These are phyloP conservation scores for Schwanniomyces sp. DNA, from an alignment of 805 yeast genomes.

Conservation along the genomic window DNA sequence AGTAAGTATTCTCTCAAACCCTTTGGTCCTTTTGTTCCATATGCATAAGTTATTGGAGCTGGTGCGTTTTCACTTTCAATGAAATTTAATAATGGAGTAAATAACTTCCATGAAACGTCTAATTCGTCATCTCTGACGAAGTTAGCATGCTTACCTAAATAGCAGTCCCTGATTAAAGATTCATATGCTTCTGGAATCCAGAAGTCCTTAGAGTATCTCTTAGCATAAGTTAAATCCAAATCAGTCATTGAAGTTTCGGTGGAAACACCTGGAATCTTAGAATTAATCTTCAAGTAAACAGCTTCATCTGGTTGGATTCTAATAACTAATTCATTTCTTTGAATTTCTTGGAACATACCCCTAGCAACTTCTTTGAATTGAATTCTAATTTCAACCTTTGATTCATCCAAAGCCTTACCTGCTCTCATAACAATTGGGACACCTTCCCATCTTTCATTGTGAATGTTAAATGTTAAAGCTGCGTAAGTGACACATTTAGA, in stretches of 20 bases:
- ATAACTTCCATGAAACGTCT: conserved; percentile 88
- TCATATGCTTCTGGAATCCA: conserved; percentile 99
- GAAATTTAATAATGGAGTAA: conserved; percentile 84
- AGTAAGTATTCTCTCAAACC: conserved; percentile 59
- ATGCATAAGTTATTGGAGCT: conserved; percentile 67
- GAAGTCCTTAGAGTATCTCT: conserved; percentile 75
- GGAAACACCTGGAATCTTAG: conserved; percentile 90
- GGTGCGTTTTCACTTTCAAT: conserved; percentile 75
- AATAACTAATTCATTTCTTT: conserved; percentile 90
- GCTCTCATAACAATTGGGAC: conserved; percentile 96
- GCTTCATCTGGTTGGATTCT: conserved; percentile 96
- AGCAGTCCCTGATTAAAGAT: conserved; percentile 87
- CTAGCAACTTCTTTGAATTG: conserved; percentile 86
- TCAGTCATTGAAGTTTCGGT: conserved; percentile 83
- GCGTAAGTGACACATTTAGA: conserved; percentile 93
- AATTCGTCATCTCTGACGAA: conserved; percentile 98
- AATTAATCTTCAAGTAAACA: conserved; percentile 86
- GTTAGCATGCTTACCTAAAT: conserved; percentile 92
- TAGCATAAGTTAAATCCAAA: conserved; percentile 81
- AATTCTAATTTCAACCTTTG: conserved; percentile 91
- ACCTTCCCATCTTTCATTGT: conserved; percentile 97
- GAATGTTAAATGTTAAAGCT: conserved; percentile 73
- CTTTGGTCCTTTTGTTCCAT: conserved; percentile 90
- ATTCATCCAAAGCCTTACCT: conserved; percentile 94
- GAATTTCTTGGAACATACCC: conserved; percentile 78